These are phyloP conservation scores for Lentinula edodes DNA, from an alignment of 768 basidiomycete genomes.

Conservation along the genomic window DNA sequence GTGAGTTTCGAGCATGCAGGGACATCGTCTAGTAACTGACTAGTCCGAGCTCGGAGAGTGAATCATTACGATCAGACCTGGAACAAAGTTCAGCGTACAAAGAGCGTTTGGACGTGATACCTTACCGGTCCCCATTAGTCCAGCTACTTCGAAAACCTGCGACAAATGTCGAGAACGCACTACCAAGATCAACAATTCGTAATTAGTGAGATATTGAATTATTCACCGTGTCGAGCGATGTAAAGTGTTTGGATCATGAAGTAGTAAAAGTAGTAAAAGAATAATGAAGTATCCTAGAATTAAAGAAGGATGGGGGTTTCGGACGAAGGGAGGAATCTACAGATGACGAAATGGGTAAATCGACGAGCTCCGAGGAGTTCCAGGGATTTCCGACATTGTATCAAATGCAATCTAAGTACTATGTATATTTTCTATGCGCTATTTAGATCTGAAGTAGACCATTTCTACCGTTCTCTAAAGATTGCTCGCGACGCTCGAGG, in stretches of 20 bases:
- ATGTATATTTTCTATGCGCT: no score
- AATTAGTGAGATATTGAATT: neutral
- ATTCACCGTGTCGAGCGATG: constrained; percentile 5
- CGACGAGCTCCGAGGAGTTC: no score
- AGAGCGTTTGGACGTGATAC: no score
- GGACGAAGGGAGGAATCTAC: neutral
- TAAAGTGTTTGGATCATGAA: constrained; percentile 2
- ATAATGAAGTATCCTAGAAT: neutral
- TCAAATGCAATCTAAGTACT: no score
- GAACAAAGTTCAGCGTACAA: neutral
- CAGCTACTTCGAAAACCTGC: constrained; percentile 6
- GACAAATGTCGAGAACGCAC: neutral
- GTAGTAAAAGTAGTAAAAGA: neutral
- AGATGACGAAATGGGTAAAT: neutral
- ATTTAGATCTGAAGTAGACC: no score
- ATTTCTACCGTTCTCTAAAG: constrained; percentile 18
- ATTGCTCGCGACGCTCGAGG: constrained; percentile 23
- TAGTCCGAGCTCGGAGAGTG: constrained; percentile 3
- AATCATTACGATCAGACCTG: neutral
- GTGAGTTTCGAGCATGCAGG: neutral
- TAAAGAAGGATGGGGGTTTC: neutral
- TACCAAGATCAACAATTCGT: neutral
- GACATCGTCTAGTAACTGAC: neutral
- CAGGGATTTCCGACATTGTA: no score
- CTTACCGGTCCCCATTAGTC: constrained; percentile 5